Evolutionary conservation across 148 eudicot species (phyloP).

Genomic region (Chenopodium formosanum): DNA sequence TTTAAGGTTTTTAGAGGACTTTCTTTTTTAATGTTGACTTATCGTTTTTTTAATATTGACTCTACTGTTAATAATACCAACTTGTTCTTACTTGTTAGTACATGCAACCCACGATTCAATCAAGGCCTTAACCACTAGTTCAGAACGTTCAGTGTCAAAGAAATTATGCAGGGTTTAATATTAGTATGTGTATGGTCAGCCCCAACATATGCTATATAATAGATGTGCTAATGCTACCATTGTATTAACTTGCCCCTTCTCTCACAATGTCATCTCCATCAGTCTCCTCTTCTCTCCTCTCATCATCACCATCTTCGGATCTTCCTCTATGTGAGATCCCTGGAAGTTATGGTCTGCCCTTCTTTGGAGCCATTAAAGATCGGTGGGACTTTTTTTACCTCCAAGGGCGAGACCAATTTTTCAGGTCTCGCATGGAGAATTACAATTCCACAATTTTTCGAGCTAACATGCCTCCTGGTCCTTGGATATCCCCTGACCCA

Average conservation of each 20-base stretch:
- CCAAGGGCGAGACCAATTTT: conserved; percentile 53
- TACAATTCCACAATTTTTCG: conserved; percentile 60
- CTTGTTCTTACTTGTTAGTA: too few species aligned
- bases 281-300: background rate
- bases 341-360: conserved; percentile 40
- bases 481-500: conserved; percentile 45
- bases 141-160: too few species aligned
- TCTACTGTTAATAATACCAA: too few species aligned
- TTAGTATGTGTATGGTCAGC: background rate
- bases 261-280: background rate
- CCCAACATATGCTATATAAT: background rate
- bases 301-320: conserved; percentile 1
- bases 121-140: too few species aligned
- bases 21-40: too few species aligned
- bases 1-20: too few species aligned
- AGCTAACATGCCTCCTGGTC: conserved; percentile 79
- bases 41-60: too few species aligned
- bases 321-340: conserved; percentile 42
- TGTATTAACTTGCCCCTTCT: background rate
- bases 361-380: conserved; percentile 42
- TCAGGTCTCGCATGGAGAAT: conserved; percentile 44
- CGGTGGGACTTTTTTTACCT: conserved; percentile 50
- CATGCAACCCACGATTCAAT: too few species aligned
- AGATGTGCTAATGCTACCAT: background rate
- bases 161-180: too few species aligned